Evolutionary conservation across 495 filamentous ascomycete species (phyloP), one percentile per base, ranked within the genome.

Genomic region (Neurospora africana): DNA sequence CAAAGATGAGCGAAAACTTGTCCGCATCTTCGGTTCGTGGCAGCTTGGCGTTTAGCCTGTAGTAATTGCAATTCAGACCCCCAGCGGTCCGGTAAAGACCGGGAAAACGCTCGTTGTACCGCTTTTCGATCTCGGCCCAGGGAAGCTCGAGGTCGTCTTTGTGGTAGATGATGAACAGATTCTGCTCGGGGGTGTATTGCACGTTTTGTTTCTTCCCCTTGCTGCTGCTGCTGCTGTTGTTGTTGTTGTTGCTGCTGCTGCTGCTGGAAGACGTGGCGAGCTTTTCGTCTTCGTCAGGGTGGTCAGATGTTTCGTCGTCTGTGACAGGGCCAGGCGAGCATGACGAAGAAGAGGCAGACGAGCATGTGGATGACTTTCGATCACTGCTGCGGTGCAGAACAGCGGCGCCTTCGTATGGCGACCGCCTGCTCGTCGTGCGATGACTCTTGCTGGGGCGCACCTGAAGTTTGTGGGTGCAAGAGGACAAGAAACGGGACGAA

Each of bases 11-110:
- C 4, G 53, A 65, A 0, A 72, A 30, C 13, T 67, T 71, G 13
- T 72, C 71, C 3, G n/a, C 69, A 0, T 65, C 53, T 9, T 65
- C 53, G 6, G 53, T 43, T 0, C 39, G 39, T 0, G 81, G 81
- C 0, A 83, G 67, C 17, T 70, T 47, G 1, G 11, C 17, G 71
- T 85, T 84, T 23, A 79, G 73, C 13, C 83, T 79, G 72, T 85
- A 85, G 73, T 78, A 78, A 13, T 74, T 71, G 69, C 83, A 81
- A 38, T 82, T 76, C 4, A 85, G 73, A 0, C 79, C 82, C 4
- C 36, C 69, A 6, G 43, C 75, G 71, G 44, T 77, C 41, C 76
- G 74, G n/a, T 40, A 71, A 17, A 43, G 68, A 58, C 15, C 72
- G 19, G 76, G 76, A 33, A 82, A 83, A 47, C 73, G 76, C 4